Percentiles rank a stretch among this genome's conserved stretches.
Evolutionary conservation across 805 yeast genomes (phyloP).

Genomic region (Wickerhamomyces xylosicus): DNA sequence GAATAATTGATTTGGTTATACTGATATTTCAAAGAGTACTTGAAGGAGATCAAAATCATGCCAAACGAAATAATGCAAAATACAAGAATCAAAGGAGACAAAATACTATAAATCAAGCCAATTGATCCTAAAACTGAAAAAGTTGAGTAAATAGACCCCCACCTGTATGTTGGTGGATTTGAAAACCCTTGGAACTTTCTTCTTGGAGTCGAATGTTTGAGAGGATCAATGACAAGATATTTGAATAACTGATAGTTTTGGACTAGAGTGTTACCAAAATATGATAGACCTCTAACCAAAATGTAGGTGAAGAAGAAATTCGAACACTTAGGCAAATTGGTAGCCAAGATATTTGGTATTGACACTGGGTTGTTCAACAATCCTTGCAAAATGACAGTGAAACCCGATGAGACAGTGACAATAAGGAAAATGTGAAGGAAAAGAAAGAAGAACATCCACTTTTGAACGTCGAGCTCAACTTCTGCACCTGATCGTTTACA

Average conservation of each 20-base stretch:
- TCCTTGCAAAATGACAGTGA: conserved; percentile 51
- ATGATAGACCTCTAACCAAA: conserved; percentile 63
- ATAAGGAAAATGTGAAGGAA: conserved; percentile 80
- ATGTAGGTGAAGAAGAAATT: conserved; percentile 77
- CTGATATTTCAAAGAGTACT: conserved; percentile 54
- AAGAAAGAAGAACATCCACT: conserved; percentile 67
- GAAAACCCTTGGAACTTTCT: conserved; percentile 35
- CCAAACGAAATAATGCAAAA: conserved; percentile 48
- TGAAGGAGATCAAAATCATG: conserved; percentile 53
- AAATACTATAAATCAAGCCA: conserved; percentile 66
- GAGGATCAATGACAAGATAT: conserved; percentile 23
- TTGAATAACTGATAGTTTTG: conserved; percentile 43
- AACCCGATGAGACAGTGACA: conserved; percentile 75
- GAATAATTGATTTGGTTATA: conserved; percentile 40
- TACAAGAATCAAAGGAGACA: conserved; percentile 68
- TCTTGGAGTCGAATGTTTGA: conserved; percentile 53
- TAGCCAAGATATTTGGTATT: conserved; percentile 61
- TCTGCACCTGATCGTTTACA: conserved; percentile 53
- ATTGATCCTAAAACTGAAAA: conserved; percentile 72
- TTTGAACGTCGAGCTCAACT: conserved; percentile 61
- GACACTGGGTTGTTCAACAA: conserved; percentile 61
- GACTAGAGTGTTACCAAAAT: conserved; percentile 62
- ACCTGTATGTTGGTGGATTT: conserved; percentile 36
- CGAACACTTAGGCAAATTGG: conserved; percentile 76
- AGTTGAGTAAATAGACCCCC: conserved; percentile 76